Percentiles rank a stretch among this genome's conserved stretches.
Evolutionary conservation across 306 rosid genomes (phyloP).

Genomic region (Prunus mira): DNA sequence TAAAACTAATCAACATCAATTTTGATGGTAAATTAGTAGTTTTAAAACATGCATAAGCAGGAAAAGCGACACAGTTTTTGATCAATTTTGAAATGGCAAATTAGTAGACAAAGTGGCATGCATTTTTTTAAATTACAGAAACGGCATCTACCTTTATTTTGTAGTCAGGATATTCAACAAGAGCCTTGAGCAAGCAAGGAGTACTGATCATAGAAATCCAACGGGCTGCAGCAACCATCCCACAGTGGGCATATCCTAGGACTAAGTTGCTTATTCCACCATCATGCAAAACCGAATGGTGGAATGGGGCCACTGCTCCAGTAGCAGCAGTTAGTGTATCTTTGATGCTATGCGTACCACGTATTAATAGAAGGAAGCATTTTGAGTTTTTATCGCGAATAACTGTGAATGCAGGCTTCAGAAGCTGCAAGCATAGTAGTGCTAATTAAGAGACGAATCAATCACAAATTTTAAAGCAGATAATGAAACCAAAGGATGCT

Average conservation of each 20-base stretch:
- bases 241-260: constrained; percentile 96
- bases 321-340: constrained; percentile 97
- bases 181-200: constrained; percentile 77
- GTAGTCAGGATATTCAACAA: constrained; percentile 75
- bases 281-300: constrained; percentile 84
- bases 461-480: background rate
- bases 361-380: constrained; percentile 89
- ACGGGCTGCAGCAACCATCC: constrained; percentile 99
- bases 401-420: constrained; percentile 95
- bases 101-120: background rate
- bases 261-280: constrained; percentile 94
- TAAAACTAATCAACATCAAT: background rate
- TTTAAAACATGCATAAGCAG: background rate
- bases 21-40: background rate
- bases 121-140: background rate
- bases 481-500: constrained; percentile 1
- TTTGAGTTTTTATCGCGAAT: constrained; percentile 62
- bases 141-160: constrained; percentile 53
- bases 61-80: background rate
- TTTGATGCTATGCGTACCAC: constrained; percentile 97
- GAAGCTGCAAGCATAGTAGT: constrained; percentile 53
- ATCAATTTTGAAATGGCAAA: background rate
- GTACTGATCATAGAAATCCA: constrained; percentile 96
- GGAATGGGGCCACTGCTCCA: constrained; percentile 95
- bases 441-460: constrained; percentile 27